Conservation (phyloP, 176 grass and related monocot species). For the Oryza punctata region DNA sequence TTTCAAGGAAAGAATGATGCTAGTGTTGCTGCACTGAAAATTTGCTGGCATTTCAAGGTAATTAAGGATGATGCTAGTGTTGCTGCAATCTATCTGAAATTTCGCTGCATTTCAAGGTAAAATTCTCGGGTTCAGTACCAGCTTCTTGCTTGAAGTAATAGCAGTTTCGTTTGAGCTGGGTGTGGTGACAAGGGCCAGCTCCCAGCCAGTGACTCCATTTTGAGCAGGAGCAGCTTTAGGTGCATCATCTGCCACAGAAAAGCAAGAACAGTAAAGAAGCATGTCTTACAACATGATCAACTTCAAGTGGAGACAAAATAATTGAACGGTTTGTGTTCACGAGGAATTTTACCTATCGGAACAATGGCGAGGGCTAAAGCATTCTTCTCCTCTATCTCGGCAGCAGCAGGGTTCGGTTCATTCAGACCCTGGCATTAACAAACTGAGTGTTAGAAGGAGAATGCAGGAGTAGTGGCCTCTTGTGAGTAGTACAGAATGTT, state of each 20-base stretch:
- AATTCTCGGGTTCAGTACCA: conserved; percentile 53
- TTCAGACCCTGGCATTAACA: conserved; percentile 66
- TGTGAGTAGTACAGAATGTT: conserved; percentile 32
- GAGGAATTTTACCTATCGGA: conserved; percentile 64
- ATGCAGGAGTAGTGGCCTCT: neutral
- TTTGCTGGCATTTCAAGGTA: no score
- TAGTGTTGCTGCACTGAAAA: neutral
- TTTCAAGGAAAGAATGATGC: neutral
- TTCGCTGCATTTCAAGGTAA: neutral
- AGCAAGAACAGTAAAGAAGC: neutral
- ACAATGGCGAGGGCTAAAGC: conserved; percentile 94
- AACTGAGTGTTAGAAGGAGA: neutral
- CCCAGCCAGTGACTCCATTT: conserved; percentile 94
- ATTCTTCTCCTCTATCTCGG: conserved; percentile 86
- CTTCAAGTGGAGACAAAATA: neutral
- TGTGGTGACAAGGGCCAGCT: conserved; percentile 86
- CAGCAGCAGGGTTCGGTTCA: conserved; percentile 49
- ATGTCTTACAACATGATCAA: conserved; percentile 2
- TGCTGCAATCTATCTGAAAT: neutral
- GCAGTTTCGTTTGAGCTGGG: conserved; percentile 84
- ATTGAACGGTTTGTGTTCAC: neutral
- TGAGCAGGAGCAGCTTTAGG: conserved; percentile 55
- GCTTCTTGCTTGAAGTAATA: conserved; percentile 66
- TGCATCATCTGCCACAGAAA: conserved; percentile 60
- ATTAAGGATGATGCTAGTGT: neutral